Percentiles rank a stretch among this genome's conserved stretches.
Conservation (phyloP, 208 protist species). For the Leishmania braziliensis region DNA sequence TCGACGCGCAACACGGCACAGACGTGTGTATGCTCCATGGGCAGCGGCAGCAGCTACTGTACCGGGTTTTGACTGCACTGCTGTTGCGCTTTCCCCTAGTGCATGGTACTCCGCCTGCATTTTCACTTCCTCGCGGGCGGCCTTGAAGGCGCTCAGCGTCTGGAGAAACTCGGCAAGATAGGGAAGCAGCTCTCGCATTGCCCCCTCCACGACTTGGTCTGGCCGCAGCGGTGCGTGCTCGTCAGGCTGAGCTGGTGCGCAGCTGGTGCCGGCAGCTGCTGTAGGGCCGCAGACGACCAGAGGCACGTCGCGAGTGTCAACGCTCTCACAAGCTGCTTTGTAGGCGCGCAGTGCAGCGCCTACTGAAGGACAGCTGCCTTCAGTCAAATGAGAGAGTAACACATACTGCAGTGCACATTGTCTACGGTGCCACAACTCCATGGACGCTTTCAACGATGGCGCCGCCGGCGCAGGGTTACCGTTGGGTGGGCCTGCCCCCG, state of each 20-base stretch:
- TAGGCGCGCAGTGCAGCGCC: neutral
- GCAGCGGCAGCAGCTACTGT: neutral
- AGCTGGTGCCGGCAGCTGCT: no score
- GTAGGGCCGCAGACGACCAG: neutral
- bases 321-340: neutral
- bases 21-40: conserved; percentile 3
- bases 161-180: conserved; percentile 1
- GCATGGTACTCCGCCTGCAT: conserved; percentile 12
- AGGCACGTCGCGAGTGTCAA: neutral
- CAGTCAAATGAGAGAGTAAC: conserved; percentile 7
- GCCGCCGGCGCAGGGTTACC: neutral
- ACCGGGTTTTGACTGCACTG: neutral
- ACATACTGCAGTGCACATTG: neutral
- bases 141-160: conserved; percentile 6
- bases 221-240: neutral
- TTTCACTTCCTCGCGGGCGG: conserved; percentile 2
- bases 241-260: neutral
- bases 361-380: neutral
- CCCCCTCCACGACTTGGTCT: neutral
- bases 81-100: neutral
- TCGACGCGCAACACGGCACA: conserved; percentile 2
- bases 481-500: no score
- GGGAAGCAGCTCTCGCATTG: neutral
- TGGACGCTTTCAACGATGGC: neutral
- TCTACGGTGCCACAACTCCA: conserved; percentile 3